A percentile compares a stretch with the other conserved stretches of the same genome.
phyloP scores from a whole-genome alignment of 805 yeast species.

The Metschnikowia santaceciliae region DNA sequence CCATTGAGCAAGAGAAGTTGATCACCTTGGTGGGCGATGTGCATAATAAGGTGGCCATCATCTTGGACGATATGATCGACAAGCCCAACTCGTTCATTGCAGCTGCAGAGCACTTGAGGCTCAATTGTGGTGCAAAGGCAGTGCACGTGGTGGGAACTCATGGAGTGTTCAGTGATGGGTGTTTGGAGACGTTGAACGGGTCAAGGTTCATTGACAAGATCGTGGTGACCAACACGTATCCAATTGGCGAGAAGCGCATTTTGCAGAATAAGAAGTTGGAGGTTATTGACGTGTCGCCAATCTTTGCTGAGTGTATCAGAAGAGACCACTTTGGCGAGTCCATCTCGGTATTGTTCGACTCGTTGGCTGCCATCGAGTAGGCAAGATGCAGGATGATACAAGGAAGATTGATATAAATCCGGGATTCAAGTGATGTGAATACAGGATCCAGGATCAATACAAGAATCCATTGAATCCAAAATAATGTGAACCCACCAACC shows the following conservation, averaged over 20 bases:
- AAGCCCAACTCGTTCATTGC: conserved; percentile 91
- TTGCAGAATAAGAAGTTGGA: conserved; percentile 61
- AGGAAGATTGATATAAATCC: too few relatives aligned
- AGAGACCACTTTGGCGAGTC: conserved; percentile 98
- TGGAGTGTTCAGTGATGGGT: conserved; percentile 86
- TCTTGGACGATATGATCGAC: conserved; percentile 95
- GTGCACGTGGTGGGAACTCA: conserved; percentile 94
- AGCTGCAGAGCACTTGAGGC: conserved; percentile 95
- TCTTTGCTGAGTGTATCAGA: conserved; percentile 96
- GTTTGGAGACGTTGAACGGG: conserved; percentile 72
- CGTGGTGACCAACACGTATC: conserved; percentile 95
- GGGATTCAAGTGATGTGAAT: too few relatives aligned
- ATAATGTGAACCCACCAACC: too few relatives aligned
- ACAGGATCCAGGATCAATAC: too few relatives aligned
- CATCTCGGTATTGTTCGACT: conserved; percentile 88
- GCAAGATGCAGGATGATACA: too few relatives aligned
- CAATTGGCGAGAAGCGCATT: conserved; percentile 63
- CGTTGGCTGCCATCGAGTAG: conserved; percentile 57
- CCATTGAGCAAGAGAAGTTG: conserved; percentile 68
- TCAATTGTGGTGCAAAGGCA: conserved; percentile 92
- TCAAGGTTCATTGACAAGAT: conserved; percentile 84
- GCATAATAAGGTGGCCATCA: conserved; percentile 83
- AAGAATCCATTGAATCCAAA: too few relatives aligned
- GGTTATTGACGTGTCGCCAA: conserved; percentile 89
- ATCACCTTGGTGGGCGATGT: conserved; percentile 97